phyloP scores from a whole-genome alignment of 768 basidiomycete genomes.

The Mycena chlorophos region DNA sequence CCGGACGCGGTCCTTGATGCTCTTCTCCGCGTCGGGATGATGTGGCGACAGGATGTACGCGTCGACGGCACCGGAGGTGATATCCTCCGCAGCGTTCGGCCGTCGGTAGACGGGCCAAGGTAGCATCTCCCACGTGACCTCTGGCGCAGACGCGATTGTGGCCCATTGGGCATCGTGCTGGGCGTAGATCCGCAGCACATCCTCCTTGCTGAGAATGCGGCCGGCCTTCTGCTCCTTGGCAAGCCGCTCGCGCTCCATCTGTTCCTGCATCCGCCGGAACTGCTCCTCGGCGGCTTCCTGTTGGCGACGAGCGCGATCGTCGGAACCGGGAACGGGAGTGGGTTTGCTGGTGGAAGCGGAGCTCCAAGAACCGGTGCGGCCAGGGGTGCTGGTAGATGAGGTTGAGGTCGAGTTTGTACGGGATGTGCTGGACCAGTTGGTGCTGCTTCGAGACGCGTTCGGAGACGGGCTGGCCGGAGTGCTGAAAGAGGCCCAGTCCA shows the following conservation, averaged over 20 bases:
- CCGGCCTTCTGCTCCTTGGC: slow-evolving; percentile 44
- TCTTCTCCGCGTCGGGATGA: slow-evolving; percentile 54
- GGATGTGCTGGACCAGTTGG: slow-evolving; percentile 1
- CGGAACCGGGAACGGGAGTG: slow-evolving; percentile 23
- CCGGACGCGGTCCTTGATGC: slow-evolving; percentile 69
- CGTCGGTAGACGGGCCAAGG: slow-evolving; percentile 73
- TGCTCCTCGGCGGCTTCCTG: slow-evolving; percentile 63
- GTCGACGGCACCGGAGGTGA: slow-evolving; percentile 54
- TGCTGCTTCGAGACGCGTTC: slow-evolving; percentile 17
- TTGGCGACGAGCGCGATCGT: slow-evolving; percentile 58
- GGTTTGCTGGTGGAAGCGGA: slow-evolving; percentile 21
- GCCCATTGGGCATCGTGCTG: slow-evolving; percentile 65
- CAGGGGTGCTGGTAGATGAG: not conserved
- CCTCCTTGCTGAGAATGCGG: slow-evolving; percentile 56
- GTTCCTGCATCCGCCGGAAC: slow-evolving; percentile 61
- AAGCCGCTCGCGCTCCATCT: slow-evolving; percentile 52
- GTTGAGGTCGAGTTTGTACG: not conserved
- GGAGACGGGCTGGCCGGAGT: slow-evolving; percentile 34
- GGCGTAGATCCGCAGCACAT: slow-evolving; percentile 55
- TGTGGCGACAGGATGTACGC: slow-evolving; percentile 63
- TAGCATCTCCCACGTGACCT: slow-evolving; percentile 64
- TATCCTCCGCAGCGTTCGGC: slow-evolving; percentile 59
- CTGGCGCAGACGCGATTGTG: slow-evolving; percentile 40
- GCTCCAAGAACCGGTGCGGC: not conserved
- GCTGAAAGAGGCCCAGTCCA: slow-evolving; percentile 27